Percentiles rank a stretch among this genome's conserved stretches.
Evolutionary conservation across 2,329 filamentous ascomycete species (phyloP).

Genomic region (Fusarium irregulare): DNA sequence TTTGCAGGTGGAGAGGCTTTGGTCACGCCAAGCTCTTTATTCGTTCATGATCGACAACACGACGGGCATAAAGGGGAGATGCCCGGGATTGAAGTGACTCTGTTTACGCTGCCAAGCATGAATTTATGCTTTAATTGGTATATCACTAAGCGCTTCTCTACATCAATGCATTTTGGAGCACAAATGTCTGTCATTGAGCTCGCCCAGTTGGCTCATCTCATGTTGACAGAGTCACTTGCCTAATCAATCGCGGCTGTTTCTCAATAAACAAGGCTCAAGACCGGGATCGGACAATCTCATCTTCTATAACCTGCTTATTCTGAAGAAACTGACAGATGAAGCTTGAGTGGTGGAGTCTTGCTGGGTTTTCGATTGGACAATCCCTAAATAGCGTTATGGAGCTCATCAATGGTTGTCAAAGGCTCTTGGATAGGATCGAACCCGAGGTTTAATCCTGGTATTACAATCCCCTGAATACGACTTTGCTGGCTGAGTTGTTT

Average conservation of each 20-base stretch:
- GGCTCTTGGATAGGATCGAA: slow-evolving; percentile 23
- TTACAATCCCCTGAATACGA: slow-evolving; percentile 12
- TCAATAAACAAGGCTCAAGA: neutral
- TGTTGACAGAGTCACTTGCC: slow-evolving; percentile 2
- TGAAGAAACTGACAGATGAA: slow-evolving; percentile 7
- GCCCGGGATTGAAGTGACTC: neutral
- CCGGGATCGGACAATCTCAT: neutral
- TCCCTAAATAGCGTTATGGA: slow-evolving; percentile 26
- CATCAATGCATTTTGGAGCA: neutral
- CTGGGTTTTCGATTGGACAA: slow-evolving; percentile 5
- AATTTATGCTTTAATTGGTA: slow-evolving; percentile 3
- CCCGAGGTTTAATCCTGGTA: slow-evolving; percentile 11
- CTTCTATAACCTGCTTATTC: neutral
- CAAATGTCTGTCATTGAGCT: slow-evolving; percentile 30
- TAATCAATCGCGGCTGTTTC: slow-evolving; percentile 14
- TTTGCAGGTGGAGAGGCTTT: slow-evolving; percentile 8
- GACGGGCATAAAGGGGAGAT: slow-evolving; percentile 24
- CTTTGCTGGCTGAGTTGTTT: neutral
- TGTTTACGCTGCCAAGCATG: slow-evolving; percentile 11
- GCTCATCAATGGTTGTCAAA: slow-evolving; percentile 10
- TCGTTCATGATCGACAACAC: slow-evolving; percentile 26
- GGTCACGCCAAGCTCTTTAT: slow-evolving; percentile 24
- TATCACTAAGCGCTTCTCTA: neutral
- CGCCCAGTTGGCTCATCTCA: slow-evolving; percentile 31
- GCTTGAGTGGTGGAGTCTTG: slow-evolving; percentile 10